A percentile compares a stretch with the other conserved stretches of the same genome.
These are phyloP conservation scores for Phaseolus coccineus DNA, from an alignment of 331 rosid genomes.

Conservation along the genomic window DNA sequence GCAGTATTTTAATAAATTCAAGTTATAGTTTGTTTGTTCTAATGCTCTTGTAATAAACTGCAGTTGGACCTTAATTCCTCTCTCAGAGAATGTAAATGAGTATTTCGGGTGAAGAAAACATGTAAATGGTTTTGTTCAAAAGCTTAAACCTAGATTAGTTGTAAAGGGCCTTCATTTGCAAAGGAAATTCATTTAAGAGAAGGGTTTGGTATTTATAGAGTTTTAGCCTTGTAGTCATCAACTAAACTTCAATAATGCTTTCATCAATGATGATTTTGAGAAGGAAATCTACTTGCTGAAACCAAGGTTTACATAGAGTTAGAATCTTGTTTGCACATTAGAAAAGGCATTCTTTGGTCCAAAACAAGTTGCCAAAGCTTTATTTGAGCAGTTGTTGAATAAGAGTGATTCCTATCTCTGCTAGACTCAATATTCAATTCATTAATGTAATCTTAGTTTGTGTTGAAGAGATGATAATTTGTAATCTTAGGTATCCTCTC, in stretches of 20 bases:
- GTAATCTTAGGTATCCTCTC: too few species aligned
- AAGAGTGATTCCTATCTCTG: too few species aligned
- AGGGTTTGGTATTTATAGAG: not conserved
- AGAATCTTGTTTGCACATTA: not conserved
- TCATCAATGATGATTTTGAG: not conserved
- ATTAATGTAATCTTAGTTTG: too few species aligned
- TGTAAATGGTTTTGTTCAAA: not conserved
- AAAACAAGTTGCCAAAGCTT: not conserved
- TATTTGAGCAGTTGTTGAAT: too few species aligned
- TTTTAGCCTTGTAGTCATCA: not conserved
- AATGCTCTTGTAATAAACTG: not conserved
- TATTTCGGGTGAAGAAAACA: not conserved
- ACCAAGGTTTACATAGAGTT: not conserved
- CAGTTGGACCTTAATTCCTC: not conserved
- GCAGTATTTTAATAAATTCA: not conserved
- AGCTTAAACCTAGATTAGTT: not conserved
- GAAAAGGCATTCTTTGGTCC: not conserved
- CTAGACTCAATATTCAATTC: too few species aligned
- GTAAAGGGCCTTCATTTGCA: not conserved
- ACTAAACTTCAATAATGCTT: not conserved
- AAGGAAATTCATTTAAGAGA: not conserved
- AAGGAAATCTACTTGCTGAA: not conserved
- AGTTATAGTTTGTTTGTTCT: not conserved
- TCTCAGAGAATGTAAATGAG: not conserved
- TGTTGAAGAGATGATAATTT: too few species aligned